Evolutionary conservation across 768 basidiomycete species (phyloP), one percentile per base, ranked within the genome.

Genomic region (Russula lepida): DNA sequence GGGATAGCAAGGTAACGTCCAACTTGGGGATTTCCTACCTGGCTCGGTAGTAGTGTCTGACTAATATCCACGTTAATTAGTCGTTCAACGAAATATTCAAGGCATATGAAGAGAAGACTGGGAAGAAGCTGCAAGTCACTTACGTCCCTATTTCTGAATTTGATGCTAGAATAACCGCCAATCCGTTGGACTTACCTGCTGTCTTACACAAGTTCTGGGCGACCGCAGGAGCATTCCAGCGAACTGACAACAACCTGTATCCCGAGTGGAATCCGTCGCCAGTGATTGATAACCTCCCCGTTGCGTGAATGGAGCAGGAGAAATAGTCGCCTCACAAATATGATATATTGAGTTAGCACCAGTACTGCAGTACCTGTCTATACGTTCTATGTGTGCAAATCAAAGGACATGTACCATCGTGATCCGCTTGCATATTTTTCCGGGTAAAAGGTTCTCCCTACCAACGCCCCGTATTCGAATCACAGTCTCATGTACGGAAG

Each of bases 181-280:
- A 68, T n/a, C 49, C 62, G 11, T 2, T 43, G 6, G 62, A 68
- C 56, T 19, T 60, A 11, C 3, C 7, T 27, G 19, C 46, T 0
- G 23, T 19, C 52, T 2, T 67, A 23, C 54, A 47, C 32, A 54
- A 41, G 47, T 2, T 54, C 12, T 67, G 56, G 60, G 66, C 60
- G 2, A 48, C 55, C 4, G 4, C 28, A 11, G 57, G 57, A 21
- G 49, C 57, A 33, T 39, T 58, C 21, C 5, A 1, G 61, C 25
- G 23, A 9, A 33, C 48, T 8, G 65, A 58, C 33, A 66, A 66
- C 33, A 30, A 62, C n/a, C 17, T 60, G 25, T 68, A 60, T 35
- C 67, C 67, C 15, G 64, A 57, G 28, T 68, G 63, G 64, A 67
- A 68, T 21, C 67, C 67, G 37, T 56, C 56, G 8, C 30, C 51